Evolutionary conservation across 352 stramenopile species (phyloP).

Genomic region (Globisporangium uncinulatum): DNA sequence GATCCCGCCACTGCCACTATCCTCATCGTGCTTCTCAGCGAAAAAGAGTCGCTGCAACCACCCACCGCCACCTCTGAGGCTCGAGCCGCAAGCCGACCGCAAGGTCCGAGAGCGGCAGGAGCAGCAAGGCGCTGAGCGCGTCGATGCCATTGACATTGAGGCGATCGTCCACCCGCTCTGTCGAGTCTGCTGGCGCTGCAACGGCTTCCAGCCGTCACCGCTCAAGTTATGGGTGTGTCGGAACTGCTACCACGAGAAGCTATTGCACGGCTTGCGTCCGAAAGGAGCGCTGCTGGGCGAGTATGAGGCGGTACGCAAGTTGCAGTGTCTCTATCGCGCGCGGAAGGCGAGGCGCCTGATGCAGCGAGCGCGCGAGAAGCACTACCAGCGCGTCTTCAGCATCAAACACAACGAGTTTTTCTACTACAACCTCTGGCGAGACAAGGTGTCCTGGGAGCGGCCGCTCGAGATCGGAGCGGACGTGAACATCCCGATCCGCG

Average conservation of each 20-base stretch:
- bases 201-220: constrained; percentile 66
- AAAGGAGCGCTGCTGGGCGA: constrained; percentile 39
- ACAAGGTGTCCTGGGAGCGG: constrained; percentile 39
- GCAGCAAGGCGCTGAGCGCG: constrained; percentile 25
- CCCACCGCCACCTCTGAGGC: constrained; percentile 24
- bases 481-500: constrained; percentile 61
- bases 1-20: constrained; percentile 30
- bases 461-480: constrained; percentile 31
- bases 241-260: constrained; percentile 63
- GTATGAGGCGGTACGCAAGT: constrained; percentile 70
- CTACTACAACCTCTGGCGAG: constrained; percentile 68
- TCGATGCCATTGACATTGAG: constrained; percentile 66
- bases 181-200: constrained; percentile 68
- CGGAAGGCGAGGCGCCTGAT: constrained; percentile 40
- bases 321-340: constrained; percentile 65
- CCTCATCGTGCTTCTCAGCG: constrained; percentile 23
- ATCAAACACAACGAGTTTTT: constrained; percentile 74
- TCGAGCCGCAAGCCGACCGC: constrained; percentile 52
- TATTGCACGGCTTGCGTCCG: constrained; percentile 47
- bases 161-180: constrained; percentile 64
- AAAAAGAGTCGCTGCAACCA: constrained; percentile 17
- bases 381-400: constrained; percentile 71
- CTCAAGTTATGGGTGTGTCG: constrained; percentile 66
- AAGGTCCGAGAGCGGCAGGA: constrained; percentile 26
- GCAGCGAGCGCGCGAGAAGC: constrained; percentile 46